A percentile compares a stretch with the other conserved stretches of the same genome.
phyloP scores from a whole-genome alignment of 164 flowering plant species.

The Magnolia kwangsiensis region DNA sequence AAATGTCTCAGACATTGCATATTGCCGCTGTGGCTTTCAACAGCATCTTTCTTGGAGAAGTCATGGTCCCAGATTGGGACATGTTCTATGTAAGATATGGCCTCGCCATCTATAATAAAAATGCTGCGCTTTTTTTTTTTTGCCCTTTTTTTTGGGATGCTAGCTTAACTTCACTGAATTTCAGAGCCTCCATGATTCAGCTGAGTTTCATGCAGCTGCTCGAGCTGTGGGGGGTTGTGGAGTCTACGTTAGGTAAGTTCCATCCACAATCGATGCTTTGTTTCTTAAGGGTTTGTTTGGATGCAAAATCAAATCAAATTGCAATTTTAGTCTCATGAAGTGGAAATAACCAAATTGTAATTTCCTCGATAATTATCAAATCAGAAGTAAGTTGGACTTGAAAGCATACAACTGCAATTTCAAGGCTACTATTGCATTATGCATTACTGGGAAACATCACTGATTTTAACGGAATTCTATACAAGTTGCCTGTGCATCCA shows the following conservation, averaged over 20 bases:
- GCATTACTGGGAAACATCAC: not conserved
- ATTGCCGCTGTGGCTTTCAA: constrained; percentile 66
- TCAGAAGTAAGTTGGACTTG: not conserved
- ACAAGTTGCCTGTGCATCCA: no score
- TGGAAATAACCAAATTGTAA: not conserved
- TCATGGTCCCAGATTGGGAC: constrained; percentile 76
- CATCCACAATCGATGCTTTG: not conserved
- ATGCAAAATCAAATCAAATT: not conserved
- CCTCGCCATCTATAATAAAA: not conserved
- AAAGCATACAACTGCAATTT: not conserved
- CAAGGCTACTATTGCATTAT: not conserved
- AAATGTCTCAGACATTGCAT: constrained; percentile 49
- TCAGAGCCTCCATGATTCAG: constrained; percentile 55
- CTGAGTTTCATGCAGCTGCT: constrained; percentile 68
- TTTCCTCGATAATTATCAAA: not conserved
- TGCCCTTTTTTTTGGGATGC: not conserved
- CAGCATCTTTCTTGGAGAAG: constrained; percentile 69
- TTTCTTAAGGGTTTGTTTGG: not conserved
- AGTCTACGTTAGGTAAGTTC: constrained; percentile 54
- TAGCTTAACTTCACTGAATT: constrained; percentile 11
- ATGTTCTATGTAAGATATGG: constrained; percentile 59
- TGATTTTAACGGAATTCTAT: no score
- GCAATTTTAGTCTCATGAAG: not conserved
- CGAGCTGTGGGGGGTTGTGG: constrained; percentile 70
- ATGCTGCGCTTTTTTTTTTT: not conserved